Conservation (phyloP, 2,329 filamentous ascomycete species). For the Trichoderma atrobrunneum region DNA sequence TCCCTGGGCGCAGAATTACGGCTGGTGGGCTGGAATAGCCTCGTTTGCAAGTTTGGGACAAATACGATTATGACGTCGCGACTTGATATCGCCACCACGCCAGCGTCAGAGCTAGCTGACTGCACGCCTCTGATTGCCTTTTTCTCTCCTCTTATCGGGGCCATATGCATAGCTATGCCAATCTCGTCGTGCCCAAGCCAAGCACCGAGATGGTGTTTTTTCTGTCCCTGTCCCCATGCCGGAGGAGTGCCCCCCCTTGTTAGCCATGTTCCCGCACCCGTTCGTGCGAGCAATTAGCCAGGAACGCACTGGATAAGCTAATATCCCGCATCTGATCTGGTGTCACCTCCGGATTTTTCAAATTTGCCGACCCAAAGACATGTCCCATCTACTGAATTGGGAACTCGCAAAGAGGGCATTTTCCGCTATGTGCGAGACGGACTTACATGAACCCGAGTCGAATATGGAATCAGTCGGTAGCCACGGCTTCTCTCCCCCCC, state of each 20-base stretch:
- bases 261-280: not conserved
- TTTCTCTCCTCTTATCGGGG: not conserved
- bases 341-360: not conserved
- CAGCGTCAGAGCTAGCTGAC: slow-evolving; percentile 6
- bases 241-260: not conserved
- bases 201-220: not conserved
- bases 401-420: not conserved
- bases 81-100: slow-evolving; percentile 14
- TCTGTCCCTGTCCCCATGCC: not conserved
- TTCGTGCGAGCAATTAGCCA: not conserved
- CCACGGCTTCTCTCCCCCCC: not conserved
- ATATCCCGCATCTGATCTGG: not conserved
- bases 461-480: not conserved
- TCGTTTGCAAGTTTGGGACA: slow-evolving; percentile 1
- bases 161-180: not conserved
- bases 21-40: slow-evolving; percentile 15
- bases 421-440: not conserved
- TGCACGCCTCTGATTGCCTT: not conserved
- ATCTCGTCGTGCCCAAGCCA: not conserved
- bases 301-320: slow-evolving; percentile 4
- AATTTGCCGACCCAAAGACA: not conserved
- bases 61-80: slow-evolving; percentile 17
- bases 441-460: not conserved
- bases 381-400: not conserved
- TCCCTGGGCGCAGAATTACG: slow-evolving; percentile 6